These are phyloP conservation scores for Aegle marmelos DNA, from an alignment of 345 rosid species.

Conservation along the genomic window DNA sequence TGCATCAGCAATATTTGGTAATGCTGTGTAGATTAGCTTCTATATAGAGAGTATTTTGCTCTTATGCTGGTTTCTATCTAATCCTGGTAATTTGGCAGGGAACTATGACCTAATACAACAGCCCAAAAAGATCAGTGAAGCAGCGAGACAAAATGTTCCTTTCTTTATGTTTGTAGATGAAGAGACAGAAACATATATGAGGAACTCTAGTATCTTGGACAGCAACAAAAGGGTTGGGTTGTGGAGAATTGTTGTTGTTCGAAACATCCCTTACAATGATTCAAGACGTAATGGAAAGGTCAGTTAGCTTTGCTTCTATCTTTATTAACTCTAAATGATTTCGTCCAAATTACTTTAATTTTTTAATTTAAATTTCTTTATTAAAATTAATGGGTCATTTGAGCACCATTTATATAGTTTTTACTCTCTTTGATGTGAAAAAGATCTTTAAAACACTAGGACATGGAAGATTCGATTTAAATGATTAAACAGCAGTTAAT, in stretches of 20 bases:
- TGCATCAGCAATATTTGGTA: constrained; percentile 95
- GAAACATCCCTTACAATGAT: constrained; percentile 69
- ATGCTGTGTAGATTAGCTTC: constrained; percentile 5
- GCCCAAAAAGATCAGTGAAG: constrained; percentile 65
- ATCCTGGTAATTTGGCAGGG: constrained; percentile 41
- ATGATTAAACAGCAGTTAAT: neutral
- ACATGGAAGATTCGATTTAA: neutral
- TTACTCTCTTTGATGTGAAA: neutral
- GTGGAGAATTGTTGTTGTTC: constrained; percentile 80
- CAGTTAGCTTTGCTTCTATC: constrained; percentile 5
- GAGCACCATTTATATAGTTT: neutral
- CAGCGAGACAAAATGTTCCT: constrained; percentile 55
- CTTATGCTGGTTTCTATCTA: constrained; percentile 13
- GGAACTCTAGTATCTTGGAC: constrained; percentile 49
- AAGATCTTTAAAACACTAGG: neutral
- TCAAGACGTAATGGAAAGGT: constrained; percentile 92
- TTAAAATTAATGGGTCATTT: neutral
- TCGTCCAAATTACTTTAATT: constrained; percentile 3
- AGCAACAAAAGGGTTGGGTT: constrained; percentile 61
- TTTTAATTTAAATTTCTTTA: neutral
- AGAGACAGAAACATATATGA: constrained; percentile 73
- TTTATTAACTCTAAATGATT: neutral
- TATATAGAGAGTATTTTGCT: constrained; percentile 4
- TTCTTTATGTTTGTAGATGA: constrained; percentile 91
- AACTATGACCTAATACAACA: constrained; percentile 80